Conservation (phyloP, 257 asterid genomes). For the Solanum dulcamara region DNA sequence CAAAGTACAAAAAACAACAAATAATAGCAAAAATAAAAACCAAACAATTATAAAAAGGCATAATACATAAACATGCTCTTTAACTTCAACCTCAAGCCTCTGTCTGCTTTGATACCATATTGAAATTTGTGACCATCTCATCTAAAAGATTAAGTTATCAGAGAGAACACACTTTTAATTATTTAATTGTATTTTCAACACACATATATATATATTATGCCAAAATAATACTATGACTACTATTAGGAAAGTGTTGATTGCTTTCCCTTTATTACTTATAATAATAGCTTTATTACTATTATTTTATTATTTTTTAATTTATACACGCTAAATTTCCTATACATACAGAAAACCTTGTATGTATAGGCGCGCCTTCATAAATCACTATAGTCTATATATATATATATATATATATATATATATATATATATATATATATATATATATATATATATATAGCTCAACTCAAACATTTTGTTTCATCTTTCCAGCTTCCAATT, state of each 20-base stretch:
- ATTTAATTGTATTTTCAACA: no score
- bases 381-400: background rate
- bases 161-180: no score
- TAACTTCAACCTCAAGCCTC: no score
- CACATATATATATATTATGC: no score
- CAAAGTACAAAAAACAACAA: no score
- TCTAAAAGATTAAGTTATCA: no score
- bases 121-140: no score
- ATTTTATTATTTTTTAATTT: background rate
- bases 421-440: background rate
- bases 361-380: background rate
- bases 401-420: background rate
- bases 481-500: background rate
- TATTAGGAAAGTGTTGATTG: background rate
- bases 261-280: background rate
- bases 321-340: background rate
- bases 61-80: no score
- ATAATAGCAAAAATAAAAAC: no score
- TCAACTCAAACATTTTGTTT: background rate
- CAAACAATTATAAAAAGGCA: no score
- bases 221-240: background rate
- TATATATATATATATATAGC: background rate
- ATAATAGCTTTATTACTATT: background rate
- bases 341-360: background rate
- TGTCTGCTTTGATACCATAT: no score